A percentile compares a stretch with the other conserved stretches of the same genome.
Conservation (phyloP, 257 asterid species). For the Dorcoceras hygrometricum region DNA sequence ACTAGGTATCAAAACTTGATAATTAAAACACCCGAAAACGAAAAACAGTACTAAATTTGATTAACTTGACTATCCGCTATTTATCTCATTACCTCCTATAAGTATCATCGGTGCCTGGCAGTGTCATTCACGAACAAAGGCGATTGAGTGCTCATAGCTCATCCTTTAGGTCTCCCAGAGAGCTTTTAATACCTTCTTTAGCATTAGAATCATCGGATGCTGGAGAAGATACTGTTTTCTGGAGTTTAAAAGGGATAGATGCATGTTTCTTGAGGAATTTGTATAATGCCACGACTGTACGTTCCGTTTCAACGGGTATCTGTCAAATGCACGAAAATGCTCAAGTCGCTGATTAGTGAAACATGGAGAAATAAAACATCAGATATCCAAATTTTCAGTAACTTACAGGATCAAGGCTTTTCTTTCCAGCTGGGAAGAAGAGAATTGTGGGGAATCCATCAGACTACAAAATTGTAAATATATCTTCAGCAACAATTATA, state of each 20-base stretch:
- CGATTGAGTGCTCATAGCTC: slow-evolving; percentile 48
- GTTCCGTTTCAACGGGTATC: slow-evolving; percentile 69
- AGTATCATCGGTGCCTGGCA: slow-evolving; percentile 1
- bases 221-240: slow-evolving; percentile 47
- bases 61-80: slow-evolving; percentile 2
- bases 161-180: slow-evolving; percentile 50
- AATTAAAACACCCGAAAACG: slow-evolving; percentile 12
- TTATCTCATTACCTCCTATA: slow-evolving; percentile 11
- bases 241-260: slow-evolving; percentile 80
- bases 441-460: slow-evolving; percentile 91
- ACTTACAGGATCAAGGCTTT: slow-evolving; percentile 80
- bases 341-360: background rate
- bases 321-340: slow-evolving; percentile 29
- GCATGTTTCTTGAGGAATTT: slow-evolving; percentile 86
- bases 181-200: slow-evolving; percentile 31
- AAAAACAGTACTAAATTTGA: slow-evolving; percentile 20
- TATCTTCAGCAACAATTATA: slow-evolving; percentile 1
- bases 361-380: background rate
- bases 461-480: slow-evolving; percentile 47
- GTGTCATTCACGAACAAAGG: background rate
- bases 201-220: slow-evolving; percentile 31
- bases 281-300: slow-evolving; percentile 83
- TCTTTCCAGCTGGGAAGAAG: slow-evolving; percentile 93
- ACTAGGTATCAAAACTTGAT: slow-evolving; percentile 8
- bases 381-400: background rate